Conservation (phyloP, 306 rosid genomes). For the Castanea mollissima region DNA sequence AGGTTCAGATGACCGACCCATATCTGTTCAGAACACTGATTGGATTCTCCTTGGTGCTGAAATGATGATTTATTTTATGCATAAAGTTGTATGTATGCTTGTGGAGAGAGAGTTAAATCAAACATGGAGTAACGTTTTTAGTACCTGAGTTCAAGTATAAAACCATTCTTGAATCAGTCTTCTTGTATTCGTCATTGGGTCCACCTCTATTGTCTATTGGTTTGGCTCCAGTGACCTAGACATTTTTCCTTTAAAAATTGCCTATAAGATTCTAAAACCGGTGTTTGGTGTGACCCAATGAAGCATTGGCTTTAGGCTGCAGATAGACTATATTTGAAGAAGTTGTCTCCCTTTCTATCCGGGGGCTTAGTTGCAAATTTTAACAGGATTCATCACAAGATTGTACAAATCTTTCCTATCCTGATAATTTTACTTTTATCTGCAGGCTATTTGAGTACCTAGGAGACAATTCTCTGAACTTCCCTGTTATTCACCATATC, state of each 20-base stretch:
- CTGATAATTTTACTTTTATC: constrained; percentile 6
- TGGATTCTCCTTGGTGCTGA: background rate
- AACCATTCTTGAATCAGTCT: background rate
- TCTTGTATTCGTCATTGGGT: background rate
- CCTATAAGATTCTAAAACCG: background rate
- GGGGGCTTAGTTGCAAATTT: background rate
- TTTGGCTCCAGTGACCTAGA: background rate
- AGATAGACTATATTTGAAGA: background rate
- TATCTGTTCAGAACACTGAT: background rate
- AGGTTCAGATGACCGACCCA: background rate
- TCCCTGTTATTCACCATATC: constrained; percentile 91
- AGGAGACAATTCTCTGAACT: constrained; percentile 64
- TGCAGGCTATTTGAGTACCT: constrained; percentile 81
- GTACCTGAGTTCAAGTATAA: background rate
- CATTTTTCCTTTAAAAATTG: background rate
- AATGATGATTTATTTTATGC: background rate
- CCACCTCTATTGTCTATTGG: background rate
- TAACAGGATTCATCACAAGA: background rate
- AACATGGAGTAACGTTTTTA: background rate
- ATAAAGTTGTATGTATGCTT: background rate
- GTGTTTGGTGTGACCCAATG: background rate
- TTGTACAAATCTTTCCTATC: constrained; percentile 10
- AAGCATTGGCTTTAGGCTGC: background rate
- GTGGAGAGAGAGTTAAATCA: background rate
- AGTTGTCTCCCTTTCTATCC: background rate